phyloP scores from a whole-genome alignment of 208 protist species.

The Acanthamoeba royreba region DNA sequence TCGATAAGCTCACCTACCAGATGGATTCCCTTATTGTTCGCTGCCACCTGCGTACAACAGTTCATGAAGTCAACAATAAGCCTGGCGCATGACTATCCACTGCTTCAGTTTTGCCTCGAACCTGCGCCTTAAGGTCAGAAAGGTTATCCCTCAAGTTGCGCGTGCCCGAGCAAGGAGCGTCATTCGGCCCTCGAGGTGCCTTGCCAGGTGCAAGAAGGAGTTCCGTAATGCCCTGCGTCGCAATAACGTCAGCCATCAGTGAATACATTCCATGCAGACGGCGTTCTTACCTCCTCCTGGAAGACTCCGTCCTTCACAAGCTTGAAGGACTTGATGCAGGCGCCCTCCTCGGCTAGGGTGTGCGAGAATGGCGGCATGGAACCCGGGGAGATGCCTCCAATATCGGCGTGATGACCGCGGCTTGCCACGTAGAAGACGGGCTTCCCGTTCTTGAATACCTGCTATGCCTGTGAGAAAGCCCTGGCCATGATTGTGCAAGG shows the following conservation, averaged over 20 bases:
- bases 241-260: neutral
- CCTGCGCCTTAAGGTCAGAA: slow-evolving; percentile 90
- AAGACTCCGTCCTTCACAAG: slow-evolving; percentile 87
- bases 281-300: slow-evolving; percentile 76
- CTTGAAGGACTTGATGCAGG: slow-evolving; percentile 88
- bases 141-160: slow-evolving; percentile 90
- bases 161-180: slow-evolving; percentile 64
- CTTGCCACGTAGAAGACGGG: slow-evolving; percentile 91
- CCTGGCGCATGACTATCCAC: too few relatives aligned
- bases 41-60: slow-evolving; percentile 69
- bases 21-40: slow-evolving; percentile 90
- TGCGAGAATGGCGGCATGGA: slow-evolving; percentile 92
- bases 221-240: slow-evolving; percentile 74
- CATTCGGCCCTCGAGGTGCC: slow-evolving; percentile 26
- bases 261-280: too few relatives aligned
- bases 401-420: slow-evolving; percentile 95
- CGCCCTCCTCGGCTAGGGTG: slow-evolving; percentile 89
- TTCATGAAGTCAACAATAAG: neutral
- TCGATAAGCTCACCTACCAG: slow-evolving; percentile 87
- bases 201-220: slow-evolving; percentile 83
- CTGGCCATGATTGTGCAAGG: too few relatives aligned
- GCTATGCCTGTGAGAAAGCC: too few relatives aligned
- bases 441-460: slow-evolving; percentile 10
- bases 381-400: slow-evolving; percentile 92
- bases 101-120: too few relatives aligned